Conservation (phyloP, 1,139 yeast genomes). For the Suhomyces kunorum region DNA sequence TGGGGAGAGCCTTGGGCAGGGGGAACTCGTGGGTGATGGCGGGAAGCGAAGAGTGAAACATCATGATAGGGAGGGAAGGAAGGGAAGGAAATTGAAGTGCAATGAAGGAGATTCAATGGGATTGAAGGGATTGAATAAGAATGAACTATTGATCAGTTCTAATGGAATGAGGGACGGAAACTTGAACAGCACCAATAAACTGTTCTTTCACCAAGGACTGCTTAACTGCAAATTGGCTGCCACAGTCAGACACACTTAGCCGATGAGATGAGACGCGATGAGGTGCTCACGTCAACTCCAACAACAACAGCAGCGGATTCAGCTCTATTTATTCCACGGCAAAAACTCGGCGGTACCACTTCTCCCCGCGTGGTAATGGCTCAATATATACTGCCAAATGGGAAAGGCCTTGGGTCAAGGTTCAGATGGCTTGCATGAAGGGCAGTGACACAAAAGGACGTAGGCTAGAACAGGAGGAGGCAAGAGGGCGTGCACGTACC, state of each 20-base stretch:
- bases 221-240: no score
- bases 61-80: neutral
- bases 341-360: neutral
- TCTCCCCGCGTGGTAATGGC: conserved; percentile 6
- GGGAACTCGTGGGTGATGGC: conserved; percentile 7
- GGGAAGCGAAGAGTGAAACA: conserved; percentile 7
- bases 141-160: no score
- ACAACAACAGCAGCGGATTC: neutral
- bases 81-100: neutral
- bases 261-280: no score
- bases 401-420: conserved; percentile 2
- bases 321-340: neutral
- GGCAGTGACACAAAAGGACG: conserved; percentile 9
- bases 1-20: conserved; percentile 3
- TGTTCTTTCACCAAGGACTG: no score
- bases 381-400: conserved; percentile 6
- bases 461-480: conserved; percentile 11
- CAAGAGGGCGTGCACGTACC: conserved; percentile 2
- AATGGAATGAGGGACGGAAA: no score
- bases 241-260: no score
- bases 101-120: neutral
- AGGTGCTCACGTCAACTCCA: neutral
- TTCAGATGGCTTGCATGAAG: conserved; percentile 13
- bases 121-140: no score
- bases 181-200: no score